A percentile compares a stretch with the other conserved stretches of the same genome.
phyloP scores from a whole-genome alignment of 129 eudicot genomes.

The Oenanthe sinensis region DNA sequence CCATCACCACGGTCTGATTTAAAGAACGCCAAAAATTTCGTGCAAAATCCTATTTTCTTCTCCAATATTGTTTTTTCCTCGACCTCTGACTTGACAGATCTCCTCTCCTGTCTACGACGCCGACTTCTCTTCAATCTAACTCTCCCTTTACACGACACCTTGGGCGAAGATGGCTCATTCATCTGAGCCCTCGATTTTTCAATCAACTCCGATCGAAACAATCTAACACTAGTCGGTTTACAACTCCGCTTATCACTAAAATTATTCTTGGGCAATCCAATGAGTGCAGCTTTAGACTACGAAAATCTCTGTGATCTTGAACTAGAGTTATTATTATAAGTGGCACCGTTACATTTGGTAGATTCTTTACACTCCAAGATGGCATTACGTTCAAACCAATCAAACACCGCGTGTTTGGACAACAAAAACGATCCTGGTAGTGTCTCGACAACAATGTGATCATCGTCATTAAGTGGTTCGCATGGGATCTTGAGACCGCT shows the following conservation, averaged over 20 bases:
- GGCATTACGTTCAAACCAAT: not conserved
- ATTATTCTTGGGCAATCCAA: conserved; percentile 11
- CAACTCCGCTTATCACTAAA: not conserved
- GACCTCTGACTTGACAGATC: conserved; percentile 11
- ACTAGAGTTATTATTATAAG: not conserved
- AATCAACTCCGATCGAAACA: conserved; percentile 27
- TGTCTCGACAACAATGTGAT: not conserved
- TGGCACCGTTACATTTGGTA: not conserved
- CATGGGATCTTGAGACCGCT: not conserved
- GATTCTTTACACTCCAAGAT: not conserved
- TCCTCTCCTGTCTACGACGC: not conserved
- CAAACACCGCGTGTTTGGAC: too few relatives aligned
- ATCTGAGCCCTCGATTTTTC: conserved; percentile 12
- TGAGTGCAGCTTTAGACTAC: conserved; percentile 13
- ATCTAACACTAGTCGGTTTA: conserved; percentile 6
- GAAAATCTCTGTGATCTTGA: not conserved
- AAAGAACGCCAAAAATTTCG: conserved; percentile 40
- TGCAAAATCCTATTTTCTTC: conserved; percentile 32
- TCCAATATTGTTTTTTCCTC: conserved; percentile 12
- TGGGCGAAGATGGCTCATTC: conserved; percentile 33
- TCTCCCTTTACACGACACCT: conserved; percentile 35
- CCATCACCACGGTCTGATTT: conserved; percentile 17
- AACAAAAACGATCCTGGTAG: not conserved
- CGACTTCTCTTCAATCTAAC: conserved; percentile 20
- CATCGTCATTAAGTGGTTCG: not conserved